Evolutionary conservation across 345 rosid species (phyloP).

Genomic region (Gossypium longicalyx): DNA sequence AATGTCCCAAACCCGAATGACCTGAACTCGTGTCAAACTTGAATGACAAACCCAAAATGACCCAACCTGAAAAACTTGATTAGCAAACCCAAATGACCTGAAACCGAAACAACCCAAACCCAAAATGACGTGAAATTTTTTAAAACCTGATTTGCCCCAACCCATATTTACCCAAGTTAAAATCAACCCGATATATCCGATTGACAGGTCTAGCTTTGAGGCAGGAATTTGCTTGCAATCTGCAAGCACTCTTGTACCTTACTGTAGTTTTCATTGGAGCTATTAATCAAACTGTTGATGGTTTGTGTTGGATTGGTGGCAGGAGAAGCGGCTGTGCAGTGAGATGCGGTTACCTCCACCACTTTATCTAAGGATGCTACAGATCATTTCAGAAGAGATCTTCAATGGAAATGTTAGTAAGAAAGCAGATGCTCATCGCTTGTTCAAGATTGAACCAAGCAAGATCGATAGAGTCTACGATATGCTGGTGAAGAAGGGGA

Average conservation of each 20-base stretch:
- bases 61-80: not conserved
- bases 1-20: not conserved
- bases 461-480: conserved; percentile 85
- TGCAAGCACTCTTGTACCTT: not conserved
- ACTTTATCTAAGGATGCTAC: conserved; percentile 79
- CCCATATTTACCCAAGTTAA: not conserved
- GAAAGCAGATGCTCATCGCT: conserved; percentile 69
- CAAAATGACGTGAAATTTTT: not conserved
- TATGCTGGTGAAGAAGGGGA: conserved; percentile 89
- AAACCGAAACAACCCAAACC: not conserved
- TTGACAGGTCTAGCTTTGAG: not conserved
- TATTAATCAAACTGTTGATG: not conserved
- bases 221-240: not conserved
- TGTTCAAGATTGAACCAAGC: conserved; percentile 76
- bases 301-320: conserved; percentile 23
- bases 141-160: not conserved
- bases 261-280: not conserved
- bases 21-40: not conserved
- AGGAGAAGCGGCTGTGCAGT: conserved; percentile 84
- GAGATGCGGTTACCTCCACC: conserved; percentile 76
- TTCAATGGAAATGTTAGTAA: conserved; percentile 66
- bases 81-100: not conserved
- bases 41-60: not conserved
- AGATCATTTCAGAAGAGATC: conserved; percentile 67
- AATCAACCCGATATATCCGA: not conserved